phyloP scores from a whole-genome alignment of 768 basidiomycete genomes.

The Phlebiopsis flavidoalba region DNA sequence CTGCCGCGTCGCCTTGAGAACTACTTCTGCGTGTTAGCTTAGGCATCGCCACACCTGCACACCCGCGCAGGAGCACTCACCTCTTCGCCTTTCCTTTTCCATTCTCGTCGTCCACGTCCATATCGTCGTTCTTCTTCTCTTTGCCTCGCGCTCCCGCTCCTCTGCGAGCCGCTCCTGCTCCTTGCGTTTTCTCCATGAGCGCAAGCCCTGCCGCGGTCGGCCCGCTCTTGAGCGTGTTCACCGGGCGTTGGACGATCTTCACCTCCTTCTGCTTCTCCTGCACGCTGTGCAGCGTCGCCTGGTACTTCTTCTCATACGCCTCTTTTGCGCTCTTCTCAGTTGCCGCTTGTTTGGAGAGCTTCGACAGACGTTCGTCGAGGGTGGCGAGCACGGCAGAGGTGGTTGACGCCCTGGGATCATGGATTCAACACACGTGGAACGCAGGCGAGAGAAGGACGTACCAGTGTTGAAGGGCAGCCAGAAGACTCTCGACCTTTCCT shows the following conservation, averaged over 20 bases:
- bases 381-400: conserved; percentile 66
- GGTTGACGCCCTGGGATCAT: conserved; percentile 57
- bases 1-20: conserved; percentile 31
- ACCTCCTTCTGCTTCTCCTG: conserved; percentile 55
- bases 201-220: conserved; percentile 18
- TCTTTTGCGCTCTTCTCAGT: conserved; percentile 37
- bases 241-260: conserved; percentile 14
- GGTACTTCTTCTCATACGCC: conserved; percentile 51
- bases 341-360: conserved; percentile 42
- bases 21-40: conserved; percentile 24
- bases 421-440: not conserved
- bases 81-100: conserved; percentile 53
- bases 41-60: not conserved
- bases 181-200: conserved; percentile 10
- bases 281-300: conserved; percentile 54
- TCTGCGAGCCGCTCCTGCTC: conserved; percentile 8
- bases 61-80: conserved; percentile 32
- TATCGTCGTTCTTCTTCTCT: conserved; percentile 10
- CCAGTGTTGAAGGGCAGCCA: conserved; percentile 66
- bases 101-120: conserved; percentile 26
- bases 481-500: conserved; percentile 54
- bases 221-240: conserved; percentile 14
- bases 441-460: conserved; percentile 26
- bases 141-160: conserved; percentile 12
- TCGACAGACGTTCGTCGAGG: conserved; percentile 63